A percentile compares a stretch with the other conserved stretches of the same genome.
phyloP scores from a whole-genome alignment of 1,284 basidiomycete genomes.

The Ganoderma lingzhi region DNA sequence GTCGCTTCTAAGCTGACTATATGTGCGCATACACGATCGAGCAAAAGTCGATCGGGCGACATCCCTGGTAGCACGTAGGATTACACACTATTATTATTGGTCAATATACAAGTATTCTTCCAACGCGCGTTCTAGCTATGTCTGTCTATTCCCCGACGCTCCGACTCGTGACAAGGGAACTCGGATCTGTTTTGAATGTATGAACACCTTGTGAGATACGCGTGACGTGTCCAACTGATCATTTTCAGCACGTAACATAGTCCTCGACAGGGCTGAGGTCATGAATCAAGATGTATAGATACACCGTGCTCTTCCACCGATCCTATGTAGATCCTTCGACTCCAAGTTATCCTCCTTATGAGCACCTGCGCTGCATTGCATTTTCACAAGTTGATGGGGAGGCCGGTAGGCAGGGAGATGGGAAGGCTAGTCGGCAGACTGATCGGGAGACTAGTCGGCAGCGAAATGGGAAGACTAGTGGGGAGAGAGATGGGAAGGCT shows the following conservation, averaged over 20 bases:
- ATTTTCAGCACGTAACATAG: background rate
- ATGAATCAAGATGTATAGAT: background rate
- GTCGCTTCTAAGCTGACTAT: background rate
- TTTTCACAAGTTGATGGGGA: background rate
- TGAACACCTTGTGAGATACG: no score
- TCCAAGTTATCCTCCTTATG: no score
- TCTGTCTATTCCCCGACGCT: no score
- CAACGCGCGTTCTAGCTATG: background rate
- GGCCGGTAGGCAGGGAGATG: background rate
- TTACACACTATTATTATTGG: conserved; percentile 29
- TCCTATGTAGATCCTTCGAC: no score
- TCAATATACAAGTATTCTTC: background rate
- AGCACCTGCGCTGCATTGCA: no score
- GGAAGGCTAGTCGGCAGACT: background rate
- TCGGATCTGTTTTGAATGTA: no score
- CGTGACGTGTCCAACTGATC: background rate
- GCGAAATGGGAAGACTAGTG: background rate
- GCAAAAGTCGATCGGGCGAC: conserved; percentile 27
- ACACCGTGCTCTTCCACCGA: no score
- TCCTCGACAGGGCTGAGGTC: background rate
- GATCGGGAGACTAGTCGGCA: background rate
- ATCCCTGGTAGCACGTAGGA: conserved; percentile 22
- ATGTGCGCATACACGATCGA: conserved; percentile 25
- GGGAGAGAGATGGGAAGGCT: background rate
- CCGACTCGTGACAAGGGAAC: no score